phyloP scores from a whole-genome alignment of 257 asterid genomes.

The Gentiana straminea region DNA sequence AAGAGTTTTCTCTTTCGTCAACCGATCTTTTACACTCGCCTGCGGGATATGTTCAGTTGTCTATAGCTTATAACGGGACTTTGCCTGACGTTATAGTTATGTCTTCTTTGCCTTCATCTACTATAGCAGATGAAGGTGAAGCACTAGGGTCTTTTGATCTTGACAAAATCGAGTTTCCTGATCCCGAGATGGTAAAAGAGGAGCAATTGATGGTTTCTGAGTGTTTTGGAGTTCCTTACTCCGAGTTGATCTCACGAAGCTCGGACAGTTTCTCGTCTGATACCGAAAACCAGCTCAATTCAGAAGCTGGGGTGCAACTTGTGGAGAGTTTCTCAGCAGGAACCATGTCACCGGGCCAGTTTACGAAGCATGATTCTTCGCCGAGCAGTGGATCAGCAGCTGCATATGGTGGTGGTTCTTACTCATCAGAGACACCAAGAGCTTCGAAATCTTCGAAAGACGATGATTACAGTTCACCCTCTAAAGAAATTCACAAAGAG shows the following conservation, averaged over 20 bases:
- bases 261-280: constrained; percentile 50
- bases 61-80: constrained; percentile 54
- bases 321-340: constrained; percentile 32
- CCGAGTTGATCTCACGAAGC: constrained; percentile 39
- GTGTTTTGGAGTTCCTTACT: constrained; percentile 53
- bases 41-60: constrained; percentile 82
- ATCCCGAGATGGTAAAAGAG: constrained; percentile 70
- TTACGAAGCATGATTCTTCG: constrained; percentile 47
- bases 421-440: constrained; percentile 31
- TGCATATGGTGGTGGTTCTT: constrained; percentile 34
- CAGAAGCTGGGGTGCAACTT: constrained; percentile 30
- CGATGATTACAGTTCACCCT: too few species aligned
- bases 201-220: constrained; percentile 79
- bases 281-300: constrained; percentile 40
- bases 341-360: constrained; percentile 11
- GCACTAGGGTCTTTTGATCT: constrained; percentile 31
- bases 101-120: constrained; percentile 31
- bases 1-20: constrained; percentile 84
- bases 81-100: constrained; percentile 67
- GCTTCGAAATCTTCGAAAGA: constrained; percentile 10
- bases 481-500: too few species aligned
- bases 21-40: constrained; percentile 98
- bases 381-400: constrained; percentile 53
- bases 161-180: constrained; percentile 89
- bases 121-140: constrained; percentile 26